Evolutionary conservation across 106 monocot genomes (phyloP), one percentile per base, ranked within the genome.

Genomic region (Dioscorea alata): DNA sequence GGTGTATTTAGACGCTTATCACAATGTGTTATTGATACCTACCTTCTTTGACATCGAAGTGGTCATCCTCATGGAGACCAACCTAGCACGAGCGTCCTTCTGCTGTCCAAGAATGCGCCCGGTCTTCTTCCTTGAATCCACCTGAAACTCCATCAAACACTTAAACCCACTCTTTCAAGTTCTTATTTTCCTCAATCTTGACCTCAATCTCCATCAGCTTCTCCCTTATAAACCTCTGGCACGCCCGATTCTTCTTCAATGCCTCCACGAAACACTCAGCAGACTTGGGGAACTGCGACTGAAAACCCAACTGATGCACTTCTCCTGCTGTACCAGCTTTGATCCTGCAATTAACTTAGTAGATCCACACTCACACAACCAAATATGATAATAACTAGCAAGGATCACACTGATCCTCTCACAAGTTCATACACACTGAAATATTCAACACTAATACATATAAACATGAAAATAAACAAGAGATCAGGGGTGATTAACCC

Each of bases 161-260:
- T 87, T 97, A 48, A n/a, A 85, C 58, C 48, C 87, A 83, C 50
- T 85, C 81, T 82, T 79, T 88, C 34, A 97, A 53, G 59, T 77
- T 67, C 62, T 82, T 89, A 69, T 87, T 97, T 63, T 83, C 80
- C 73, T 90, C 97, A 65, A 92, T 85, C 71, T 85, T 97, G 53
- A 87, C 84, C 71, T 92, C 89, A 61, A 97, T 87, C 69, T 87
- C 84, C 34, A 97, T 83, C 74, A 97, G 64, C 59, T 89, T 97
- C 68, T 73, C 75, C 74, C 97, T 86, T 25, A 92, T 81, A 73
- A 89, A 81, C 59, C 77, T 86, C 74, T 97, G 97, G 72, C 78
- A 97, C 59, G 73, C 69, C 61, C 97, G 84, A 73, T 97, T 97
- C 76, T 80, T 87, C 79, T 85, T 92, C 57, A 97, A 78, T 53